Percentiles rank a stretch among this genome's conserved stretches.
Conservation (phyloP, 2,329 filamentous ascomycete genomes). For the Colletotrichum kahawae region DNA sequence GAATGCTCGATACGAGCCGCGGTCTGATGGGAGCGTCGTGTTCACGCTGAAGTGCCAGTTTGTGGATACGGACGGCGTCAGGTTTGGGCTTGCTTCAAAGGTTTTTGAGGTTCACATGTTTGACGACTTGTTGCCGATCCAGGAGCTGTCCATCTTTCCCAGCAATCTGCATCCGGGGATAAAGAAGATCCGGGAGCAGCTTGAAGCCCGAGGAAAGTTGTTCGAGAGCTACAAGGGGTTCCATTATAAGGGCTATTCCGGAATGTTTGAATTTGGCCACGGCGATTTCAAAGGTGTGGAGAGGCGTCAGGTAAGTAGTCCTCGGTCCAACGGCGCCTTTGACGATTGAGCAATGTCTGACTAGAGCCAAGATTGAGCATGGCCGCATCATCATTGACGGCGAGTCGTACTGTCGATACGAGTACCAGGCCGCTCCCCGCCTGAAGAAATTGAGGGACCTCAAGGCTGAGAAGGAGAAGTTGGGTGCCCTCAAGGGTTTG, state of each 20-base stretch:
- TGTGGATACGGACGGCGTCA: rapidly evolving
- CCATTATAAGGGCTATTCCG: not conserved
- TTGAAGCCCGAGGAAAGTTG: not conserved
- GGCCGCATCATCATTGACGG: not conserved
- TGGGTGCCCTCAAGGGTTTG: not conserved
- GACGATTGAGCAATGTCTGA: not conserved
- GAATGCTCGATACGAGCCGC: rapidly evolving
- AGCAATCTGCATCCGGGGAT: not conserved
- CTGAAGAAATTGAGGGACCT: not conserved
- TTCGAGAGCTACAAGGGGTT: not conserved
- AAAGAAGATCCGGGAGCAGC: not conserved
- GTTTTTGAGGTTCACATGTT: not conserved
- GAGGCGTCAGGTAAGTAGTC: not conserved
- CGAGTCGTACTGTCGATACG: not conserved
- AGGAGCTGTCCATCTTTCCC: not conserved
- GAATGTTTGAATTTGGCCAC: not conserved
- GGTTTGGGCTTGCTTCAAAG: not conserved
- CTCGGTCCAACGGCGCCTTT: rapidly evolving
- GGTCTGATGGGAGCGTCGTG: not conserved
- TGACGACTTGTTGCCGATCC: not conserved
- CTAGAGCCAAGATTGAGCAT: not conserved
- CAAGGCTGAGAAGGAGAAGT: not conserved
- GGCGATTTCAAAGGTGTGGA: not conserved
- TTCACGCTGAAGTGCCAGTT: not conserved
- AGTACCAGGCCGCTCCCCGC: not conserved